Evolutionary conservation across 139 green algal species (phyloP).

Genomic region (Nannochloris sp.): DNA sequence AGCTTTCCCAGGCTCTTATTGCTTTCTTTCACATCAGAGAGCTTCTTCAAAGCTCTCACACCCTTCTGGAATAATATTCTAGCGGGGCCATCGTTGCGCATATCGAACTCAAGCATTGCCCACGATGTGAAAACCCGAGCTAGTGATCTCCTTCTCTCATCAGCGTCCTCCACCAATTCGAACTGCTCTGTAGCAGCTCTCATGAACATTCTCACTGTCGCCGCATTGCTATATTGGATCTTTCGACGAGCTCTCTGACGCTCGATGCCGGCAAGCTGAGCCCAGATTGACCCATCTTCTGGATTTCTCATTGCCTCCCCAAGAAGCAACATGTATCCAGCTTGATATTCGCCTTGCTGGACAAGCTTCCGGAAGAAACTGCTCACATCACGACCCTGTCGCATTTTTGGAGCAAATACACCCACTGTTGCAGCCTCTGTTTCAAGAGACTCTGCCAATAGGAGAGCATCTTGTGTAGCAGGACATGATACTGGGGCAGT

Average conservation of each 20-base stretch:
- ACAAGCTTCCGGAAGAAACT: not conserved
- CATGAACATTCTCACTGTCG: conserved; percentile 34
- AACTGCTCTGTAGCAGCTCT: conserved; percentile 29
- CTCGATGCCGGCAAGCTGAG: conserved; percentile 42
- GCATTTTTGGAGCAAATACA: conserved; percentile 13
- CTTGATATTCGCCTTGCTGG: conserved; percentile 8
- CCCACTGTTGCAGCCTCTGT: conserved; percentile 13
- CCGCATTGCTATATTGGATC: conserved; percentile 1
- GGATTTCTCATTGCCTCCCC: conserved; percentile 9
- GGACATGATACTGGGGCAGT: not conserved
- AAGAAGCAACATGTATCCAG: conserved; percentile 23
- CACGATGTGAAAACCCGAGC: conserved; percentile 28
- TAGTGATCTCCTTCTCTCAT: conserved; percentile 22
- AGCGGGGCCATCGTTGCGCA: conserved; percentile 29
- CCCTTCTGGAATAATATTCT: conserved; percentile 42
- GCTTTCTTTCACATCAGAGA: conserved; percentile 15
- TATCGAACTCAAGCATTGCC: conserved; percentile 39
- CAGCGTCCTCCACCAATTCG: not conserved
- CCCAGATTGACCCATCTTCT: conserved; percentile 27
- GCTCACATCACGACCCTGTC: not conserved
- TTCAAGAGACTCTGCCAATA: conserved; percentile 17
- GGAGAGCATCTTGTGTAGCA: conserved; percentile 9
- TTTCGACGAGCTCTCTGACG: conserved; percentile 14
- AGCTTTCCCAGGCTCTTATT: conserved; percentile 25
- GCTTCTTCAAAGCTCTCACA: conserved; percentile 1